Percentiles rank a stretch among this genome's conserved stretches.
Evolutionary conservation across 768 basidiomycete genomes (phyloP).

Genomic region (button mushroom (Agaricus bisporus)): DNA sequence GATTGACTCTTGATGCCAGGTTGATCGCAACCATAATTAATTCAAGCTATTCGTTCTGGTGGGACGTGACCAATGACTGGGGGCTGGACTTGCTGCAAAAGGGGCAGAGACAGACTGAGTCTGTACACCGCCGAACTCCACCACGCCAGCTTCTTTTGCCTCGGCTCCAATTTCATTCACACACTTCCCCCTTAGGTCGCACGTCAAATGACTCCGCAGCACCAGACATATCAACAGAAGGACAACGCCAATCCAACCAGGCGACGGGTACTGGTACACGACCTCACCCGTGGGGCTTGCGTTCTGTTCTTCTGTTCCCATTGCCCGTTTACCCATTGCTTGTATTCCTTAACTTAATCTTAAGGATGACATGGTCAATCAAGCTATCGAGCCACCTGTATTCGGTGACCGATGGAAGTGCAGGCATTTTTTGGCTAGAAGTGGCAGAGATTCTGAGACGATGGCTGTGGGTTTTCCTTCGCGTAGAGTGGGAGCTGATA

Average conservation of each 20-base stretch:
- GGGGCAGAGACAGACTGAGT: slow-evolving; percentile 18
- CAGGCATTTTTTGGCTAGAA: slow-evolving; percentile 86
- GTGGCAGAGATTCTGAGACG: slow-evolving; percentile 82
- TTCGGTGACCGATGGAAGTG: slow-evolving; percentile 67
- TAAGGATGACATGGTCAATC: slow-evolving; percentile 92
- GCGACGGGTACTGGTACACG: slow-evolving; percentile 21
- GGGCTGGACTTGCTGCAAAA: slow-evolving; percentile 71
- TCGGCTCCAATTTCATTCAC: slow-evolving; percentile 32
- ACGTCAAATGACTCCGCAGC: slow-evolving; percentile 15
- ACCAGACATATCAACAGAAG: slow-evolving; percentile 16
- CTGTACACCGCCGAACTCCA: slow-evolving; percentile 22
- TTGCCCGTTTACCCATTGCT: slow-evolving; percentile 80
- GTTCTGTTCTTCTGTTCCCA: slow-evolving; percentile 70
- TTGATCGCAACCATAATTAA: slow-evolving; percentile 79
- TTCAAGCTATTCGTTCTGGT: slow-evolving; percentile 96
- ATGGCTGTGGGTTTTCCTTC: slow-evolving; percentile 98
- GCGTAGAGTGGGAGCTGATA: slow-evolving; percentile 94
- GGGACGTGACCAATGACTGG: slow-evolving; percentile 99
- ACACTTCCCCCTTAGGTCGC: slow-evolving; percentile 20
- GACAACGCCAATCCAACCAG: slow-evolving; percentile 16
- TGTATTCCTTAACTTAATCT: slow-evolving; percentile 75
- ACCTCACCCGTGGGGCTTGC: slow-evolving; percentile 63
- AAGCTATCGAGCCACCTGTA: slow-evolving; percentile 87
- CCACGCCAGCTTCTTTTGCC: slow-evolving; percentile 40
- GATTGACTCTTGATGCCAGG: slow-evolving; percentile 37